Conservation (phyloP, 2,329 filamentous ascomycete species). For the Passalora sequoiae region DNA sequence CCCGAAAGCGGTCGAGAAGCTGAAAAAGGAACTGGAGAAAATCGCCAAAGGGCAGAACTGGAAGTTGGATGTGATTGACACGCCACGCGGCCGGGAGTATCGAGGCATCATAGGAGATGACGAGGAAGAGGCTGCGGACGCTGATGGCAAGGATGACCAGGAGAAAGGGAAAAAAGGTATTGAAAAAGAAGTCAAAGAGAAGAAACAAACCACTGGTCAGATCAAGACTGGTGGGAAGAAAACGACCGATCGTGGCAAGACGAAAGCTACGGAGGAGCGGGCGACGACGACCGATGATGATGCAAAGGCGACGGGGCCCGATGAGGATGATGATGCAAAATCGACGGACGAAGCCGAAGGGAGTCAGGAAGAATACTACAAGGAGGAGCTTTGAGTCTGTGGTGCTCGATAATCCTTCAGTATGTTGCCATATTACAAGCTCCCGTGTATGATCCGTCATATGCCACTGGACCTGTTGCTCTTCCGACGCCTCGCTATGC, state of each 20-base stretch:
- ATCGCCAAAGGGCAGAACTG: conserved; percentile 67
- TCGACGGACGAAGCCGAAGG: conserved; percentile 15
- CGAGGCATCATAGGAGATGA: conserved; percentile 62
- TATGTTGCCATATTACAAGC: neutral
- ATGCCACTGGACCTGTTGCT: neutral
- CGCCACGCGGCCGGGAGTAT: conserved; percentile 60
- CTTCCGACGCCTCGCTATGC: neutral
- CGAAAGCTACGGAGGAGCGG: conserved; percentile 16
- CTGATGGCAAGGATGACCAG: conserved; percentile 24
- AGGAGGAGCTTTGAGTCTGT: conserved; percentile 25
- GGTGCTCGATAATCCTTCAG: neutral
- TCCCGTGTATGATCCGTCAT: neutral
- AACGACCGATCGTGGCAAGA: neutral
- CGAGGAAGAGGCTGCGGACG: conserved; percentile 47
- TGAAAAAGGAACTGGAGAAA: conserved; percentile 63
- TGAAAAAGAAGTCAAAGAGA: conserved; percentile 11
- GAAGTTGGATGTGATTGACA: conserved; percentile 74
- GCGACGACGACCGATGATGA: conserved; percentile 14
- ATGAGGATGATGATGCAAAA: too few relatives aligned
- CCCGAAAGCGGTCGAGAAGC: conserved; percentile 63
- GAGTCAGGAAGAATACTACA: conserved; percentile 27
- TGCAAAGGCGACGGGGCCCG: conserved; percentile 9
- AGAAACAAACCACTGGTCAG: neutral
- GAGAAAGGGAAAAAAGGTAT: neutral
- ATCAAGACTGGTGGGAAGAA: conserved; percentile 4